Base-by-base conservation (phyloP, 1,284 basidiomycete species). In the Ceratobasidium sp. region DNA sequence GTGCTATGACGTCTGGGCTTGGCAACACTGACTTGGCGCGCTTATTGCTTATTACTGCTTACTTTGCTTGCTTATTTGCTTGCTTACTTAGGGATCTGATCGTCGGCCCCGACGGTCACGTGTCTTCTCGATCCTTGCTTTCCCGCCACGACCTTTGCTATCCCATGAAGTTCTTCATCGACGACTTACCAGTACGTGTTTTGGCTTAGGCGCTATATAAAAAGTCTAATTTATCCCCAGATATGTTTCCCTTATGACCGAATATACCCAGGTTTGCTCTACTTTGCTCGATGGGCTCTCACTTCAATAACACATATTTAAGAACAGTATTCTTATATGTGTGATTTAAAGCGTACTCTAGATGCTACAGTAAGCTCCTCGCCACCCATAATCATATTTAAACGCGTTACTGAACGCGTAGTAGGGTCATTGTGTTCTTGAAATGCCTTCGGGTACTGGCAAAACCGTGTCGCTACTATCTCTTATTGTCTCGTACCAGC, bases 251-350 rank as follows among this genome's bases (percentile, higher is more conserved):
- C 95, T 83, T 97, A 97, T 84, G 95, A 97, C 86, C 88, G 92
- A 82, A 93, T 94, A 80, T 93, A 94, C 81, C 93, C 93, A 82
- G 93, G 92, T 93, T 80, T 69, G 84, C 80, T 57, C 53, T 50
- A 5, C 17, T n/a, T 29, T 44, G 44, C 50, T 56, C 33, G 41
- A 31, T 33, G 62, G 14, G 19, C 24, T 51, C 19, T 56, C 80
- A 81, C 73, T 81, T 79, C 36, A 72, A 81, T 81, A 80, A 64
- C 59, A 79, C 75, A 33, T 69, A 67, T 47, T 29, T 47, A 81
- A 93, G 97, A 99, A 82, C 97, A 99, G 89, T 99, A 97, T 90
- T 92, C 95, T 51, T 99, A 99, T 82, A 99, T 99, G 96, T 96
- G 95, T 83, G 97, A 99, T 84, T 88, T 99, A 79, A 99, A 99